phyloP scores from a whole-genome alignment of 202 grass and related monocot genomes.

The Bolboschoenoplectus hybrid region DNA sequence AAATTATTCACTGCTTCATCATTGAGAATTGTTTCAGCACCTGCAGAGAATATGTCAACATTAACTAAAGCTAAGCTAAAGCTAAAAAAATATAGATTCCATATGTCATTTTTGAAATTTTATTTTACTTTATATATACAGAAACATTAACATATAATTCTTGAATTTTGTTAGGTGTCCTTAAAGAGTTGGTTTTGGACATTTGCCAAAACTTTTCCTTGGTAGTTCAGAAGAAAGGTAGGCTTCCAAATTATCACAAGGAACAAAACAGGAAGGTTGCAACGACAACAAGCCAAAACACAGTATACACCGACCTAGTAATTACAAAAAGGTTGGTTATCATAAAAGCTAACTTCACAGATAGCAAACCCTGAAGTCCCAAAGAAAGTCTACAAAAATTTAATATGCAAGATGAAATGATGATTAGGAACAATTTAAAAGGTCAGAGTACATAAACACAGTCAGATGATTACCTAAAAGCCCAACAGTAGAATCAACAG shows the following conservation, averaged over 20 bases:
- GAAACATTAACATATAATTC: background rate
- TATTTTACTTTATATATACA: background rate
- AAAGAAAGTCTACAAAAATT: background rate
- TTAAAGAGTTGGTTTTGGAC: background rate
- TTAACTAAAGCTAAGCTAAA: background rate
- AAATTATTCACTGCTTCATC: slow-evolving; percentile 44
- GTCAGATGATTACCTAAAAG: slow-evolving; percentile 29
- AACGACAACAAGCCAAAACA: background rate
- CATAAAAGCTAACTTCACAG: background rate
- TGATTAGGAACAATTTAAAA: slow-evolving; percentile 12
- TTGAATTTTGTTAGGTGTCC: background rate
- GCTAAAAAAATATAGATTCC: background rate
- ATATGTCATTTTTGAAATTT: background rate
- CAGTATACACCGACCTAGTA: background rate
- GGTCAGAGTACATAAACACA: background rate
- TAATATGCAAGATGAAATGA: background rate
- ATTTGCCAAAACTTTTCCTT: background rate
- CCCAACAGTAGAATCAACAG: slow-evolving; percentile 13
- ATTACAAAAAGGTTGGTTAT: background rate
- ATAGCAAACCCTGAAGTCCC: background rate
- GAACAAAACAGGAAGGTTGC: background rate
- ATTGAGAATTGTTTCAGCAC: slow-evolving; percentile 37
- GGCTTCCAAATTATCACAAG: background rate
- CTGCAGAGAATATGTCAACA: slow-evolving; percentile 41
- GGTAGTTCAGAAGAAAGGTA: background rate